phyloP scores from a whole-genome alignment of 1,284 basidiomycete species.

The Tylopilus orsonianus region DNA sequence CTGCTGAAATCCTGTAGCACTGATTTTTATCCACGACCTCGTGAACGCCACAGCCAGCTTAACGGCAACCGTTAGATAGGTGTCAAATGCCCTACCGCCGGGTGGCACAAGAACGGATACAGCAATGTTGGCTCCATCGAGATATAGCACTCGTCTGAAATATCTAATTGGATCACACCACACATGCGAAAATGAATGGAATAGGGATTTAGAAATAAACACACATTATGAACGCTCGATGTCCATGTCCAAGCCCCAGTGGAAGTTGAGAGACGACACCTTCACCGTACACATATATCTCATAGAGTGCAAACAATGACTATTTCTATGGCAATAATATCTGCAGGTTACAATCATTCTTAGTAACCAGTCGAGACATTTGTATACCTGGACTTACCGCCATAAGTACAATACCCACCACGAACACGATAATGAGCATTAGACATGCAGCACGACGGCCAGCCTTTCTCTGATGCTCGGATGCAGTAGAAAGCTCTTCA shows the following conservation, averaged over 20 bases:
- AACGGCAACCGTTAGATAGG: too few relatives aligned
- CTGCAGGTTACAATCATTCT: too few relatives aligned
- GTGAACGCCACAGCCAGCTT: too few relatives aligned
- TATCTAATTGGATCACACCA: neutral
- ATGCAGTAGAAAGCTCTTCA: slow-evolving; percentile 85
- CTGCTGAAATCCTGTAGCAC: too few relatives aligned
- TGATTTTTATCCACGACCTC: too few relatives aligned
- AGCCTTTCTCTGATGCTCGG: slow-evolving; percentile 94
- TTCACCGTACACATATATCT: slow-evolving; percentile 10
- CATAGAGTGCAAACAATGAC: neutral
- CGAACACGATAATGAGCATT: slow-evolving; percentile 84
- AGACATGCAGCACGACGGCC: slow-evolving; percentile 89
- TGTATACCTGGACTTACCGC: slow-evolving; percentile 78
- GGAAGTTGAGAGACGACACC: slow-evolving; percentile 2
- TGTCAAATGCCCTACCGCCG: too few relatives aligned
- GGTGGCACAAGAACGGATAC: neutral
- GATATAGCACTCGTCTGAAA: too few relatives aligned
- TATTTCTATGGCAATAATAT: slow-evolving; percentile 25
- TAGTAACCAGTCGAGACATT: too few relatives aligned
- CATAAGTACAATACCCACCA: slow-evolving; percentile 86
- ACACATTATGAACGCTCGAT: slow-evolving; percentile 15
- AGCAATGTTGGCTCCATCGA: neutral
- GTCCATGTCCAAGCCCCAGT: slow-evolving; percentile 16
- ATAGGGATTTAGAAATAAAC: slow-evolving; percentile 29
- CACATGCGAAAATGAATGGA: slow-evolving; percentile 4